Base-by-base conservation (phyloP, 2,329 filamentous ascomycete species). In the Daldinia sp. region DNA sequence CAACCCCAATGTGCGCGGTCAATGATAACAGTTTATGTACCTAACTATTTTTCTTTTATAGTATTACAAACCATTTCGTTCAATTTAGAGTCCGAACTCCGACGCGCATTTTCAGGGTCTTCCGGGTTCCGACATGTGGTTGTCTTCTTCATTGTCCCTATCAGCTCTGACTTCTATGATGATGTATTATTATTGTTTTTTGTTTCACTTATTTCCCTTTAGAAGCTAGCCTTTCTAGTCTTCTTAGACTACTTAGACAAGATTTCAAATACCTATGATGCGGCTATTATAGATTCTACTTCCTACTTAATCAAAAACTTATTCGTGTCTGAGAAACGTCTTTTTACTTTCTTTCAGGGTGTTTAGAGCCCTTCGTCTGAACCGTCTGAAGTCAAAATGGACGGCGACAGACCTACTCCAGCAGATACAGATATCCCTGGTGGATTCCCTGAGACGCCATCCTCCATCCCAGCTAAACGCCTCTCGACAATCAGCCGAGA, bases 391-490 rank as follows among this genome's bases (percentile, higher is more conserved):
- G 39, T 46, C 58, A 70, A 51, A 20, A 78, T 78, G 76, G 74
- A 77, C 30, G 51, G 41, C 28, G 72, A 75, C 9, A 72, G 48
- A 37, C 72, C 70, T 6, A 78, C 78, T 9, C 78, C 78, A 35
- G 70, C 70, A 60, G 75, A 79, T 60, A 74, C 67, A 18, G 78
- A 78, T 63, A 63, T 79, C 26, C 78, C 78, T 33, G 78, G 78
- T 39, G 78, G 77, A 2, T 79, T 74, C 33, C 77, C 77, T 4
- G 76, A 76, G 65, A 79, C 78, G 18, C 72, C 73, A 7, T 65
- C 69, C 3, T 67, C 73, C 10, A 64, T 63, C 9, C 67, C 69
- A 10, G 7, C 46, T 15, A 41, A 44, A 35, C 53, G 63, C 9
- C 68, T 67, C 10, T 60, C 67, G 3, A 67, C 69, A 30, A 37